Evolutionary conservation across 2,329 filamentous ascomycete genomes (phyloP), one percentile per base, ranked within the genome.

Genomic region (Talaromyces sp.): DNA sequence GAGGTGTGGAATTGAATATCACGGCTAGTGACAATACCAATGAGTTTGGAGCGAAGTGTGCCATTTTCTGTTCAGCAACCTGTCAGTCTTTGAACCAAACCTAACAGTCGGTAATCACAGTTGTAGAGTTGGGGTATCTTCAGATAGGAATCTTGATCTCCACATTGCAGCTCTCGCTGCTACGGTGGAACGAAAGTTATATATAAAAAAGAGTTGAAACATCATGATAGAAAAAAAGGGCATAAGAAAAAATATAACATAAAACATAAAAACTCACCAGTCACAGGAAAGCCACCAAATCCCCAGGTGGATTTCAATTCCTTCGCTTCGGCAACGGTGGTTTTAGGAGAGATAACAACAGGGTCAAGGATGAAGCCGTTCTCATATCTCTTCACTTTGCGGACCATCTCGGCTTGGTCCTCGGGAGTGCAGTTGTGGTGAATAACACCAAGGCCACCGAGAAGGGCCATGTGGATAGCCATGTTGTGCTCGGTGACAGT

Each of bases 111-210:
- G 8, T 24, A 46, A 29, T 38, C 6, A 38, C 17, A 53, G 57
- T 61, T 56, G 61, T 56, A 46, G 46, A 21, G 54, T 58, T 56
- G 54, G 43, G 62, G 57, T 57, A 48, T 66, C 67, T 65, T 84
- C 81, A 84, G 79, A 77, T 75, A 74, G 77, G 38, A 76, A 76
- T 76, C 72, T 72, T 73, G 79, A 78, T 82, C 79, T 96, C 92
- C 91, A 85, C 92, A 96, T 81, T 84, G 91, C 90, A 85, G 84
- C 74, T 87, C 81, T 84, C 83, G 88, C 90, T 89, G 85, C 88
- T 95, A 84, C 91, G 91, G 94, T 93, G 93, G 94, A 99, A 99
- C 94, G 94, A 99, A 99, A 99, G 94, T 97, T 97, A 97, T 89
- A 85, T 81, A 52, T 74, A 50, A 65, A 65, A 61, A 62, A 60